Conservation (phyloP, 441 rosid species). For the Populus hybrid region DNA sequence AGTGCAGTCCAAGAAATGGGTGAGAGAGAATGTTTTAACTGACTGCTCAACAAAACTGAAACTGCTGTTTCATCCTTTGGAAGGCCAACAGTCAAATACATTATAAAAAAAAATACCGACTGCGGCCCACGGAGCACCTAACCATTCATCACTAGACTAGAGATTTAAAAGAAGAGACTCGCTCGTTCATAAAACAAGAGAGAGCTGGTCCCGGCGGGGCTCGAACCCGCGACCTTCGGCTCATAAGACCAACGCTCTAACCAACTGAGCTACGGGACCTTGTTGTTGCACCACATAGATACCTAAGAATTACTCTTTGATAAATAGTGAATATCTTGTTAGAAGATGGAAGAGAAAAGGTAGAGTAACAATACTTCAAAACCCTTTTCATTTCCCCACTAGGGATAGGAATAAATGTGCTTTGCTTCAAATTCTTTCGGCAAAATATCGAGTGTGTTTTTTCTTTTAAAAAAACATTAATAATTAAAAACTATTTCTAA, state of each 20-base stretch:
- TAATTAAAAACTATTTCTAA: no score
- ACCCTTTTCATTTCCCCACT: not conserved
- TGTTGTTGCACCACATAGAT: not conserved
- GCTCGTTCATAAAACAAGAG: no score
- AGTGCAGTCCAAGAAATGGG: slow-evolving; percentile 32
- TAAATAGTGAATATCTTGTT: not conserved
- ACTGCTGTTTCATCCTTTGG: slow-evolving; percentile 36
- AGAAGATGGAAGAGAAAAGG: not conserved
- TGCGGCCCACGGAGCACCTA: not conserved
- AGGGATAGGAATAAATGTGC: no score
- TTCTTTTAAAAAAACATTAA: no score
- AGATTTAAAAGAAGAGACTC: not conserved
- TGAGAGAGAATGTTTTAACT: not conserved
- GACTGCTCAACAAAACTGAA: slow-evolving; percentile 47
- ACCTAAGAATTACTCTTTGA: no score
- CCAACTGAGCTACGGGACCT: slow-evolving; percentile 93
- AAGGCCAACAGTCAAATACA: slow-evolving; percentile 32
- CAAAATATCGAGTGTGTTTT: no score
- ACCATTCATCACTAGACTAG: not conserved
- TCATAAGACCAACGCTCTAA: slow-evolving; percentile 99
- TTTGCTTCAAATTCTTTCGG: no score
- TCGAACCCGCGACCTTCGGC: slow-evolving; percentile 98
- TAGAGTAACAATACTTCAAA: no score
- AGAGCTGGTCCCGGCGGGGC: slow-evolving; percentile 72
- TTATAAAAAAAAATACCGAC: not conserved